Percentiles rank a stretch among this genome's conserved stretches.
These are phyloP conservation scores for Chenopodium formosanum DNA, from an alignment of 148 eudicot genomes.

Conservation along the genomic window DNA sequence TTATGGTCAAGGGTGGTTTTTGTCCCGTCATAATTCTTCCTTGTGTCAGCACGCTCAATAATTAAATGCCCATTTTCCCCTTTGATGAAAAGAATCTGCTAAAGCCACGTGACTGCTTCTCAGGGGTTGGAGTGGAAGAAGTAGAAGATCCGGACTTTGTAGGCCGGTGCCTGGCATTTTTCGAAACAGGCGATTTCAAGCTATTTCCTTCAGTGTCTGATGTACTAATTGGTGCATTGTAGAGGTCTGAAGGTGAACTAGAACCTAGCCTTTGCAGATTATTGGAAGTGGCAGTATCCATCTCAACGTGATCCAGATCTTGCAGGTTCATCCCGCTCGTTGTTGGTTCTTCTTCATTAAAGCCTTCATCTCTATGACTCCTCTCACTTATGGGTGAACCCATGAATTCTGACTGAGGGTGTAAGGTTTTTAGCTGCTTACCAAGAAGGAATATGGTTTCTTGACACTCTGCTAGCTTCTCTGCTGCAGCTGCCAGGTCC, in stretches of 20 bases:
- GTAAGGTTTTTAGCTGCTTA: constrained; percentile 64
- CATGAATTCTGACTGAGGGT: constrained; percentile 55
- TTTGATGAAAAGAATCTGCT: constrained; percentile 85
- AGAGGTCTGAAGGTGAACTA: constrained; percentile 50
- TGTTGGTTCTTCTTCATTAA: constrained; percentile 55
- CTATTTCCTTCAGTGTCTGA: constrained; percentile 52
- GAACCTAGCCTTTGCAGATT: constrained; percentile 47
- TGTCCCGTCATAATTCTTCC: background rate
- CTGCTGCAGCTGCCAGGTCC: constrained; percentile 83
- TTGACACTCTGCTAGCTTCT: constrained; percentile 87
- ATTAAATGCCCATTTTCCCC: constrained; percentile 49
- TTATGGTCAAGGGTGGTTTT: background rate
- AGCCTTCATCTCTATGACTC: constrained; percentile 37
- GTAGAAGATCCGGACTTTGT: constrained; percentile 76
- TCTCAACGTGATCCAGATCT: constrained; percentile 39
- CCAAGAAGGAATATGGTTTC: constrained; percentile 84
- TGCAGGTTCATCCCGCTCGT: constrained; percentile 41
- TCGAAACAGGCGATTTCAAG: constrained; percentile 52
- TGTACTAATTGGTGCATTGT: constrained; percentile 47
- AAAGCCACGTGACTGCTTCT: constrained; percentile 76
- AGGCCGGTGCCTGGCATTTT: constrained; percentile 53
- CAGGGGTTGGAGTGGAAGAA: constrained; percentile 72
- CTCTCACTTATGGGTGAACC: constrained; percentile 46
- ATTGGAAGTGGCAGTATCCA: constrained; percentile 38
- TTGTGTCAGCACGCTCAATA: constrained; percentile 1